These are phyloP conservation scores for Paraphoma sp. DNA, from an alignment of 2,329 filamentous ascomycete genomes.

Conservation along the genomic window DNA sequence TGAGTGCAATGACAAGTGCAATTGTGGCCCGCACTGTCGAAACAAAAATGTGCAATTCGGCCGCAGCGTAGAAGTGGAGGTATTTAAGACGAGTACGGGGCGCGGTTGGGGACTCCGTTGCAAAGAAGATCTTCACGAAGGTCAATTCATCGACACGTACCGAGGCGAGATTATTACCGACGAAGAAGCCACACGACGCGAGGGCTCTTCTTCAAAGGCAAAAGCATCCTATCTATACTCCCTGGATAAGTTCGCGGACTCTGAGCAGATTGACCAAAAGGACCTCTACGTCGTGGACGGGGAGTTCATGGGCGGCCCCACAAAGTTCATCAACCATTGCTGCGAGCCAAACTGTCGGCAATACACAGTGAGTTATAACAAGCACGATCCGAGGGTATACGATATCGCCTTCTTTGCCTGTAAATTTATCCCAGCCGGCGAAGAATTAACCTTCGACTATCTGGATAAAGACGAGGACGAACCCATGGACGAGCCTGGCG, in stretches of 20 bases:
- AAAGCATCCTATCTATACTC: constrained; percentile 82
- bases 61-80: constrained; percentile 72
- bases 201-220: constrained; percentile 61
- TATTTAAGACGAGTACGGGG: constrained; percentile 72
- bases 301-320: constrained; percentile 78
- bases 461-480: constrained; percentile 65
- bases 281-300: constrained; percentile 63
- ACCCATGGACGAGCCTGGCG: constrained; percentile 55
- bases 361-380: constrained; percentile 79
- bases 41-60: constrained; percentile 81
- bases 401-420: constrained; percentile 79
- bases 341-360: constrained; percentile 81
- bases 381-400: constrained; percentile 75
- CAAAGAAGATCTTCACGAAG: constrained; percentile 67
- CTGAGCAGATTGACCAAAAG: constrained; percentile 56
- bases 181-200: constrained; percentile 68
- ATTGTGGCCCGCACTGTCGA: constrained; percentile 69
- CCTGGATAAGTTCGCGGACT: constrained; percentile 78
- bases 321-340: constrained; percentile 83
- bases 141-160: constrained; percentile 83
- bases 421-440: constrained; percentile 66
- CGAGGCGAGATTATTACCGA: constrained; percentile 66
- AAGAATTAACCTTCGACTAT: constrained; percentile 83
- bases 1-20: constrained; percentile 78
- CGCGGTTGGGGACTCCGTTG: constrained; percentile 81